Base-by-base conservation (phyloP, 495 filamentous ascomycete genomes). In the Pyrenula aspistea region DNA sequence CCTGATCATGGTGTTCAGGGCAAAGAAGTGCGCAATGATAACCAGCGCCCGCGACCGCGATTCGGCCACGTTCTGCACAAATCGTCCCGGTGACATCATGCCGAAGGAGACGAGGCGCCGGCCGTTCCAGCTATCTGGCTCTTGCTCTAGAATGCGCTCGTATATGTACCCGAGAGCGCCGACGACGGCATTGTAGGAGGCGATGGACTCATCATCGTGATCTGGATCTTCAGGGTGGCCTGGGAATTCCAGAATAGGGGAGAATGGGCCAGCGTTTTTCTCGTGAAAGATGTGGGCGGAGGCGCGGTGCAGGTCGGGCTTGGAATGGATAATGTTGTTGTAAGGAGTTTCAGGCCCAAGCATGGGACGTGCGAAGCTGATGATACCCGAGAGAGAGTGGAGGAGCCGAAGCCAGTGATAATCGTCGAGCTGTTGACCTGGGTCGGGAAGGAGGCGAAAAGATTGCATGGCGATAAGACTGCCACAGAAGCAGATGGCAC, bases 351-450 rank as follows among this genome's bases (percentile, higher is more conserved):
- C 15, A 8, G 31, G 31, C 31, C 8, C 31, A 15, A 42, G 31
- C 31, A 42, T 42, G 8, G 31, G 31, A 4, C 31, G 4, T 4
- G 31, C 31, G 31, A 42, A 8, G 4, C 31, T 4, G 15, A 42
- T 42, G 31, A 42, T 42, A 42, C 31, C 31, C 8, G 31, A 4
- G 15, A 42, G 67, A 69, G 75, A 23, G 68, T 64, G 0, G 74
- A 73, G 54, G 73, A 78, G 36, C 76, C 76, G 22, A 65, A 65
- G n/a, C 56, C 55, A 10, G 67, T 70, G 57, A 66, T 69, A 22
- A 57, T 59, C 4, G 53, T 36, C 1, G 62, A 59, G 1, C 59
- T 51, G 0, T 64, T 65, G 55, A 8, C 8, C 15, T 42, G 31
- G 31, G 31, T 42, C 31, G 4, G 31, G 31, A 4, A 42, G 31